A percentile compares a stretch with the other conserved stretches of the same genome.
Conservation (phyloP, 208 protist genomes). For the Crithidia fasciculata region DNA sequence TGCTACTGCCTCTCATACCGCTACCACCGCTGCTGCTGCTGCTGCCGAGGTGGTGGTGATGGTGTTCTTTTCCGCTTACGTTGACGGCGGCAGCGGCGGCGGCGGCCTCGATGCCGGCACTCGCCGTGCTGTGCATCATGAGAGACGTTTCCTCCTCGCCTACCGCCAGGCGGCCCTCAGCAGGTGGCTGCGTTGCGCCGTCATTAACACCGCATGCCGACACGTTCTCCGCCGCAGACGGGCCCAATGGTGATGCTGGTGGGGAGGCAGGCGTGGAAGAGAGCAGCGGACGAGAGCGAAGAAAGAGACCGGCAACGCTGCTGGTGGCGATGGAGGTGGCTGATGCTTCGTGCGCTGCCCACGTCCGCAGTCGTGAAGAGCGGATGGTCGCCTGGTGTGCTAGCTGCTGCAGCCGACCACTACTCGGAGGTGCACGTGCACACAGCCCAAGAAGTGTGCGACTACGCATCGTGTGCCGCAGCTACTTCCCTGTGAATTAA, state of each 20-base stretch:
- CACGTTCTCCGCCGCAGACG: no score
- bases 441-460: no score
- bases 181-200: background rate
- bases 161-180: background rate
- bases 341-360: background rate
- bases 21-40: background rate
- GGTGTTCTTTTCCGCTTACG: background rate
- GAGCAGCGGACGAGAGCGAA: slow-evolving; percentile 3
- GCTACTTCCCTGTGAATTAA: no score
- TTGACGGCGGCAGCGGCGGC: background rate
- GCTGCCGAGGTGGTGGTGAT: background rate
- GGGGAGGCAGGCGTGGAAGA: background rate
- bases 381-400: no score
- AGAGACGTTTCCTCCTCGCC: background rate
- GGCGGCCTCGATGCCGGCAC: slow-evolving; percentile 9
- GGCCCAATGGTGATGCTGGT: no score
- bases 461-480: no score
- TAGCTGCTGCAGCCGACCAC: no score
- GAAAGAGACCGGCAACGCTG: slow-evolving; percentile 1
- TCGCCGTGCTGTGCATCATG: slow-evolving; percentile 7
- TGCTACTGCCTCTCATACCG: background rate
- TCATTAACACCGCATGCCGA: no score
- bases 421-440: no score
- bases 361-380: background rate
- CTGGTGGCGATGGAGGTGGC: background rate